These are phyloP conservation scores for Bipolaris gigantea DNA, from an alignment of 2,329 filamentous ascomycete species.

Conservation along the genomic window DNA sequence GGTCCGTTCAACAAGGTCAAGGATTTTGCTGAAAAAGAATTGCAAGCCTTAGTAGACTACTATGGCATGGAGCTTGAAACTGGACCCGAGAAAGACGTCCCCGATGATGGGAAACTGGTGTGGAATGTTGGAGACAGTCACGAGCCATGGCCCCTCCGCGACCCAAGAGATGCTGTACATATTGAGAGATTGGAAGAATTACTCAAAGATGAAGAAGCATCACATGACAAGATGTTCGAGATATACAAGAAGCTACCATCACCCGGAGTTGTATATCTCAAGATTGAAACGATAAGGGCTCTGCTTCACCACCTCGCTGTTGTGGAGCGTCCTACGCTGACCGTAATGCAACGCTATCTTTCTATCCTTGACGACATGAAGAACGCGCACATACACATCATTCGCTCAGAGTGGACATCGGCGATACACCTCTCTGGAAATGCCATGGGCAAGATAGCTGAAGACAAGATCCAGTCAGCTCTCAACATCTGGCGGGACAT, in stretches of 20 bases:
- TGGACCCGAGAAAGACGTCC: slow-evolving; percentile 33
- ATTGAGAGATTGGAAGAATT: slow-evolving; percentile 42
- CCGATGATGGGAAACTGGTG: slow-evolving; percentile 32
- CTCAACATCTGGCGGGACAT: slow-evolving; percentile 86
- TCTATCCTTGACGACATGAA: slow-evolving; percentile 82
- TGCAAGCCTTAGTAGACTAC: slow-evolving; percentile 53
- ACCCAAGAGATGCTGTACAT: slow-evolving; percentile 40
- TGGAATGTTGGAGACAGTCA: slow-evolving; percentile 41
- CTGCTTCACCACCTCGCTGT: slow-evolving; percentile 71
- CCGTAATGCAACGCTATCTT: slow-evolving; percentile 78
- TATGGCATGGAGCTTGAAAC: slow-evolving; percentile 43
- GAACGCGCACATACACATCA: slow-evolving; percentile 69
- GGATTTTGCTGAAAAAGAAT: slow-evolving; percentile 48
- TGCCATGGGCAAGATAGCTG: slow-evolving; percentile 63
- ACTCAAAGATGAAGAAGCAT: slow-evolving; percentile 48
- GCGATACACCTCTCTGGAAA: slow-evolving; percentile 79
- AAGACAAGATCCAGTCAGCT: slow-evolving; percentile 66
- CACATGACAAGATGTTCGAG: slow-evolving; percentile 55
- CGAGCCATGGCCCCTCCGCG: slow-evolving; percentile 38
- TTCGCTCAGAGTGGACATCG: slow-evolving; percentile 74
- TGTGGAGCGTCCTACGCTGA: slow-evolving; percentile 55
- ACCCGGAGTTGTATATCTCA: slow-evolving; percentile 58
- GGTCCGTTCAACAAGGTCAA: slow-evolving; percentile 28
- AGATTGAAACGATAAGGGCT: slow-evolving; percentile 57
- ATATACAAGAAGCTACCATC: slow-evolving; percentile 57